phyloP scores from a whole-genome alignment of 2,329 filamentous ascomycete species.

The Metarhizium humberi region DNA sequence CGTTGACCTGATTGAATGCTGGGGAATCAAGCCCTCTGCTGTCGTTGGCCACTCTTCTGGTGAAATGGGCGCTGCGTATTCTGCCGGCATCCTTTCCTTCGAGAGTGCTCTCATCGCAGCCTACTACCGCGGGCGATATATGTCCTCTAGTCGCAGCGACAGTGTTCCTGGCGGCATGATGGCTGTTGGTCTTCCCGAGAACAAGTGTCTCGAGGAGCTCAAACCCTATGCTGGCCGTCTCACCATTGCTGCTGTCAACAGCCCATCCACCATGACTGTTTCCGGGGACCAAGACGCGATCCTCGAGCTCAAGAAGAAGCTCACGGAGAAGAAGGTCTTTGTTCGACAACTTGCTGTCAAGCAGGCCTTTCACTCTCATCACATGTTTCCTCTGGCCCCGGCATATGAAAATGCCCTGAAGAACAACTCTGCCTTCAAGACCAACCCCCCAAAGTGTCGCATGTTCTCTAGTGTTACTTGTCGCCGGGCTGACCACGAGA shows the following conservation, averaged over 20 bases:
- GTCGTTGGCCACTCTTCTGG: slow-evolving; percentile 29
- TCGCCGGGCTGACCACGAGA: neutral
- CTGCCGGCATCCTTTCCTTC: slow-evolving; percentile 5
- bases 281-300: slow-evolving; percentile 11
- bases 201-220: neutral
- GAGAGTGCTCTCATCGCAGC: neutral
- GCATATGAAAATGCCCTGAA: slow-evolving; percentile 26
- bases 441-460: neutral
- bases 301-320: slow-evolving; percentile 6
- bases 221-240: neutral
- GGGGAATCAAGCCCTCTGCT: slow-evolving; percentile 15
- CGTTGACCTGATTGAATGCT: slow-evolving; percentile 23
- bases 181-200: slow-evolving; percentile 14
- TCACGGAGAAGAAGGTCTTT: slow-evolving; percentile 9
- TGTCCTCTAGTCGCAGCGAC: neutral
- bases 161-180: slow-evolving; percentile 18
- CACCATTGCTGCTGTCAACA: slow-evolving; percentile 12
- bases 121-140: neutral
- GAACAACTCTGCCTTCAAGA: neutral
- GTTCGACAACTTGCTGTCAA: slow-evolving; percentile 12
- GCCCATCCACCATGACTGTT: slow-evolving; percentile 12
- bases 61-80: slow-evolving; percentile 29
- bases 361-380: slow-evolving; percentile 13
- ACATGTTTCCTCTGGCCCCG: slow-evolving; percentile 20
- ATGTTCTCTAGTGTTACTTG: neutral